Conservation (phyloP, 306 rosid genomes). For the Abrus pulchellus region DNA sequence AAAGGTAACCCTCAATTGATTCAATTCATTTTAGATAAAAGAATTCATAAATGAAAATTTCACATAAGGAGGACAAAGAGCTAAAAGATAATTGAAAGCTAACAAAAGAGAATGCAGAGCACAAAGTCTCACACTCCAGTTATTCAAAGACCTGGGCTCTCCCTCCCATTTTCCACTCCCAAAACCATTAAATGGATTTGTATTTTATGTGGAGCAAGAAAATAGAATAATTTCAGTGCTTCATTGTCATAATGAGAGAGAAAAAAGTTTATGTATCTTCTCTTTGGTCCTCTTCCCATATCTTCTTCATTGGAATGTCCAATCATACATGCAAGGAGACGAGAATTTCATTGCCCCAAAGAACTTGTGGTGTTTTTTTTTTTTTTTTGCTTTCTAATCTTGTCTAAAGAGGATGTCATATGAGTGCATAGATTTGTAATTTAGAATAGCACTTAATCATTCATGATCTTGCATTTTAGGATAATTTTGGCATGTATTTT, state of each 20-base stretch:
- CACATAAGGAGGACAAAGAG: not conserved
- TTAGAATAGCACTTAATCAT: too few species aligned
- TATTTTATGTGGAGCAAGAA: not conserved
- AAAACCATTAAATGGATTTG: not conserved
- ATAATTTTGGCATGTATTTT: too few species aligned
- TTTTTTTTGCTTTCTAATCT: not conserved
- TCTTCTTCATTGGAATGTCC: slow-evolving; percentile 8
- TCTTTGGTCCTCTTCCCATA: slow-evolving; percentile 28
- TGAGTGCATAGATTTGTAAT: too few species aligned
- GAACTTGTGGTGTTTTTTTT: not conserved
- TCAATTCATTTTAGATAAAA: slow-evolving; percentile 34
- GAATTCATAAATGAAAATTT: slow-evolving; percentile 1
- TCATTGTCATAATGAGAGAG: slow-evolving; percentile 31
- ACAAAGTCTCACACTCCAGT: slow-evolving; percentile 1
- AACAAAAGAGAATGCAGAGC: slow-evolving; percentile 6
- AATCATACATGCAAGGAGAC: not conserved
- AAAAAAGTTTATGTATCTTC: not conserved
- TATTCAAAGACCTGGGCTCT: slow-evolving; percentile 26
- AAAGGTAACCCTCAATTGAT: slow-evolving; percentile 35
- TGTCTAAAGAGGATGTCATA: slow-evolving; percentile 6
- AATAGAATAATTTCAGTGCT: slow-evolving; percentile 13
- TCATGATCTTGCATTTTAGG: too few species aligned
- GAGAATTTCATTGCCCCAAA: slow-evolving; percentile 27
- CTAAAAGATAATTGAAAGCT: slow-evolving; percentile 12
- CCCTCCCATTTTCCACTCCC: not conserved